Base-by-base conservation (phyloP, 2,329 filamentous ascomycete genomes). In the Botrytis cinerea region DNA sequence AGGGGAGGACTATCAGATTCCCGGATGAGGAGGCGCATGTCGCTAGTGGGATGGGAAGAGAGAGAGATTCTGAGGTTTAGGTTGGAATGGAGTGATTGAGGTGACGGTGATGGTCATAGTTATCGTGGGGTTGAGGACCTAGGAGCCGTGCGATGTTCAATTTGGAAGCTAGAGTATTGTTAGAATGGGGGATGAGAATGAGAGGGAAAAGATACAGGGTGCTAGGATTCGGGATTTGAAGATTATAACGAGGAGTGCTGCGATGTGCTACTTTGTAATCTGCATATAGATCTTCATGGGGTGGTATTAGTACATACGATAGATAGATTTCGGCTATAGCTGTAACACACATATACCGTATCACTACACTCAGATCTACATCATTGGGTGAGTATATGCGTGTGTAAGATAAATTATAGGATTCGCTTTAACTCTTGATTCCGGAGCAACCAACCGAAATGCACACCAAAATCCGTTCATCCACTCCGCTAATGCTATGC, bases 1-100 rank as follows among this genome's bases (percentile, higher is more conserved):
- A 72, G 46, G 71, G 78, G 46, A 82, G 84, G 74, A 83, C 82
- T 25, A 84, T 86, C 74, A 82, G 84, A 7, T 86, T 86, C 72
- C 83, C 84, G 7, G 84, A 85, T 75, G 85, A 84, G 73, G 73
- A 77, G 62, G 32, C 1, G n/a, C n/a, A 46, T 28, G 35, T 43
- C 5, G 45, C 22, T 61, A 35, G 59, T 16, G 35, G 32, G n/a
- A 40, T 40, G 67, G 35, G 16, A 40, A 22, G 67, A 28, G 51
- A 57, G 51, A 60, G 48, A 28, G 35, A 70, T 18, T 45, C 22
- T 20, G 48, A 72, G 28, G 61, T 40, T 67, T 72, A 59, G 51
- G 16, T 32, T n/a, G 22, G 40, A 20, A 25, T 32, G 4, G 20
- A 18, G 51, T 38, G 48, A 5, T 16, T n/a, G n/a, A 57, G 40